phyloP scores from a whole-genome alignment of 108 stramenopile species.

The Conticribra guillardii region DNA sequence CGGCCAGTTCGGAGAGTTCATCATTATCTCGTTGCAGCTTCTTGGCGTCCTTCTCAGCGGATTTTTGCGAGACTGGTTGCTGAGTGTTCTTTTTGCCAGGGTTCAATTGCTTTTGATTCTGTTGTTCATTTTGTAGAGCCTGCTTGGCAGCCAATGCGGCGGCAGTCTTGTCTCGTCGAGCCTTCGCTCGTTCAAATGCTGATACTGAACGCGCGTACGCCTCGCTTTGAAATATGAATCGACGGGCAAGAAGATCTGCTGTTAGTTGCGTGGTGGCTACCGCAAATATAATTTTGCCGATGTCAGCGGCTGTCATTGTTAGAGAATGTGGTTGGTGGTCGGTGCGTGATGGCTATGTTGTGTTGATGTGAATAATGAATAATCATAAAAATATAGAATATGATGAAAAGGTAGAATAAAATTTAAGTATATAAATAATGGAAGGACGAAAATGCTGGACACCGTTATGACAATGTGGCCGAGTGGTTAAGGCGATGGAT shows the following conservation, averaged over 20 bases:
- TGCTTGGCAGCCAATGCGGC: constrained; percentile 40
- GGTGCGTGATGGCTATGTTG: no score
- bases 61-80: constrained; percentile 31
- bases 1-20: constrained; percentile 50
- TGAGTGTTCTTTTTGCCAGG: constrained; percentile 21
- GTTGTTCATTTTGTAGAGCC: neutral
- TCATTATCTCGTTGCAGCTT: constrained; percentile 61
- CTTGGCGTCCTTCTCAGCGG: constrained; percentile 47
- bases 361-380: no score
- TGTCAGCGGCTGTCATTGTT: constrained; percentile 76
- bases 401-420: no score
- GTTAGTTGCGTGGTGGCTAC: constrained; percentile 64
- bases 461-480: constrained; percentile 64
- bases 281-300: constrained; percentile 61
- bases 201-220: constrained; percentile 55
- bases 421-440: no score
- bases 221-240: constrained; percentile 61
- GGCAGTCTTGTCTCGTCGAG: constrained; percentile 51
- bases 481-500: constrained; percentile 88
- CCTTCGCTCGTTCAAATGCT: constrained; percentile 61
- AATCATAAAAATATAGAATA: no score
- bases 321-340: no score
- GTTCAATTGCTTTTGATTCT: neutral
- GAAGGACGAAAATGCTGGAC: no score
- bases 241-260: constrained; percentile 58